Conservation (phyloP, 306 rosid genomes). For the Morella rubra region DNA sequence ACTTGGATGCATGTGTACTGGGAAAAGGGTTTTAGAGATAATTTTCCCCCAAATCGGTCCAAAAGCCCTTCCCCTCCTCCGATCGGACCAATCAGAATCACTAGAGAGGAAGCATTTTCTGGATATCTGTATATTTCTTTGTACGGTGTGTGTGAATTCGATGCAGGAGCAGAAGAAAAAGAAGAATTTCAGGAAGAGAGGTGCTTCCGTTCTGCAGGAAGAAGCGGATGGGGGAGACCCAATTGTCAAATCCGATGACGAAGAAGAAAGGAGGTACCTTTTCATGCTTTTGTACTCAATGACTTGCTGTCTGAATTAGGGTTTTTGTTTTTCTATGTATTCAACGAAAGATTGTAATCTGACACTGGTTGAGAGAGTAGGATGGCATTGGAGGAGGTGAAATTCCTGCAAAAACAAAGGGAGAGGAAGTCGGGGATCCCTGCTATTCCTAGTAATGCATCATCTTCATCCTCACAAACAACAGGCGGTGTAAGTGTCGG, state of each 20-base stretch:
- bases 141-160: neutral
- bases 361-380: slow-evolving; percentile 29
- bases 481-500: slow-evolving; percentile 1
- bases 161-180: slow-evolving; percentile 38
- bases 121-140: neutral
- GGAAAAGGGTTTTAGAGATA: neutral
- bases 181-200: slow-evolving; percentile 70
- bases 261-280: slow-evolving; percentile 63
- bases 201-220: slow-evolving; percentile 30
- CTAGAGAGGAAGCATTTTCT: neutral
- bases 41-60: too few species aligned
- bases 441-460: slow-evolving; percentile 40
- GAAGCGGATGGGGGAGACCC: slow-evolving; percentile 13
- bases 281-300: neutral
- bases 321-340: slow-evolving; percentile 9
- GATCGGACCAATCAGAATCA: too few species aligned
- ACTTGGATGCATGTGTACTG: too few species aligned
- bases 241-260: slow-evolving; percentile 41
- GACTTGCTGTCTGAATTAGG: neutral
- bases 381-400: slow-evolving; percentile 89
- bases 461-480: neutral
- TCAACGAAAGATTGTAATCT: neutral
- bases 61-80: too few species aligned
- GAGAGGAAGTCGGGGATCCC: slow-evolving; percentile 83
- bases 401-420: slow-evolving; percentile 88